phyloP scores from a whole-genome alignment of 139 green algal species.

The Medakamo hakoo region DNA sequence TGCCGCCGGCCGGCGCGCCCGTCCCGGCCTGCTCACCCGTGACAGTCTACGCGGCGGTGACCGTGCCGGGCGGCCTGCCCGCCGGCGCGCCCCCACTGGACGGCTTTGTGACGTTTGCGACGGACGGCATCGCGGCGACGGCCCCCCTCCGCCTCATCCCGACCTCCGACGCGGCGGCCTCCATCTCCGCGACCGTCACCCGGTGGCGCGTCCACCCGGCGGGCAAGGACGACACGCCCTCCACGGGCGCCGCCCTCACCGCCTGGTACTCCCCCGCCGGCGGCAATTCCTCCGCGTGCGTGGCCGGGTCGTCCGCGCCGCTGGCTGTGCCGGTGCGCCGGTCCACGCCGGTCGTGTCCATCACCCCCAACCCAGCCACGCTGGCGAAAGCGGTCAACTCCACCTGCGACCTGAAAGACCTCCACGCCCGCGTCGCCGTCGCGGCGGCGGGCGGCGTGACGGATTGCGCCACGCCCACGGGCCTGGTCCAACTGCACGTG shows the following conservation, averaged over 20 bases:
- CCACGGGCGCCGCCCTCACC: background rate
- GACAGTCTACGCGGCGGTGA: background rate
- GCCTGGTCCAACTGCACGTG: background rate
- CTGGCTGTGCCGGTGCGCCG: background rate
- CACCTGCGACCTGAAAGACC: background rate
- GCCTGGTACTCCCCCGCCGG: background rate
- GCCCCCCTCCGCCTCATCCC: background rate
- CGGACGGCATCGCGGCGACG: background rate
- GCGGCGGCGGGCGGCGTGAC: no score
- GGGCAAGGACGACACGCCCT: no score
- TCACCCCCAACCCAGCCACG: background rate
- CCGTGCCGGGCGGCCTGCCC: no score
- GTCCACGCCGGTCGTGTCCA: background rate
- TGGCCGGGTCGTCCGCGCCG: no score
- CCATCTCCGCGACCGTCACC: background rate
- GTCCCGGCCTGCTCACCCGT: background rate
- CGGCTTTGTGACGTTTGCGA: background rate
- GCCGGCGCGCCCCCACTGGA: no score
- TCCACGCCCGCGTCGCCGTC: background rate
- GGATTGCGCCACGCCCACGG: background rate
- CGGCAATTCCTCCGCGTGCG: background rate
- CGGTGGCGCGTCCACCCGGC: background rate
- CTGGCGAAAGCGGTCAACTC: background rate
- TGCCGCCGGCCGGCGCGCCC: no score
- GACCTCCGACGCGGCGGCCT: no score